Evolutionary conservation across 176 grass and related monocot species (phyloP).

Genomic region (Luzula sylvatica): DNA sequence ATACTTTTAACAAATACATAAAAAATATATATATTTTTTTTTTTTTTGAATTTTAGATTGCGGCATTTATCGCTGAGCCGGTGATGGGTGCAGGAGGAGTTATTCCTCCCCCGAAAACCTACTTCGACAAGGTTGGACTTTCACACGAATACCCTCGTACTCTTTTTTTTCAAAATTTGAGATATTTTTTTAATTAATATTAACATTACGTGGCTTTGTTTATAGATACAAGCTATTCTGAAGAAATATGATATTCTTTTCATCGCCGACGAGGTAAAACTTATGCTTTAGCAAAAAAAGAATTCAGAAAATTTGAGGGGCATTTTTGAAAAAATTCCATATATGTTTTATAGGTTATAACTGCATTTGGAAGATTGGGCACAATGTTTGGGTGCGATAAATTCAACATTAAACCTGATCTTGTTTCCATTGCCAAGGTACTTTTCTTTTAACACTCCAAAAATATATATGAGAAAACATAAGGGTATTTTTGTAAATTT

Average conservation of each 20-base stretch:
- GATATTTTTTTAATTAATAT: neutral
- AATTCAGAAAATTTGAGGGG: too few species aligned
- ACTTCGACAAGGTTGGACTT: conserved; percentile 80
- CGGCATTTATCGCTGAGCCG: conserved; percentile 88
- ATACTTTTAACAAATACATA: too few species aligned
- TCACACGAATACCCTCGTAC: neutral
- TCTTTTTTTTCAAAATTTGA: too few species aligned
- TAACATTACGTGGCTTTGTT: conserved; percentile 21
- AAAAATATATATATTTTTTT: neutral
- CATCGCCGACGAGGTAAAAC: conserved; percentile 95
- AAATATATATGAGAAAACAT: too few species aligned
- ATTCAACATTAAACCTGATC: conserved; percentile 77
- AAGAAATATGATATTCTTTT: conserved; percentile 98
- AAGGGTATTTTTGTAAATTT: too few species aligned
- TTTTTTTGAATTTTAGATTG: conserved; percentile 45
- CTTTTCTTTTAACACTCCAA: too few species aligned
- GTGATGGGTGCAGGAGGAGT: conserved; percentile 98
- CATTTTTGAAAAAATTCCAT: too few species aligned
- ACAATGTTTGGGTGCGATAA: conserved; percentile 94
- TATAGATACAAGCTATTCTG: conserved; percentile 75
- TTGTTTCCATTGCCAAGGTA: conserved; percentile 90
- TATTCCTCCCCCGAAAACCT: conserved; percentile 80
- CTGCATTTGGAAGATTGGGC: conserved; percentile 94
- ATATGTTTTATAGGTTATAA: conserved; percentile 82
- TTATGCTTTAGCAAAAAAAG: neutral